Base-by-base conservation (phyloP, 2,329 filamentous ascomycete species). In the Amylocarpus encephaloides region DNA sequence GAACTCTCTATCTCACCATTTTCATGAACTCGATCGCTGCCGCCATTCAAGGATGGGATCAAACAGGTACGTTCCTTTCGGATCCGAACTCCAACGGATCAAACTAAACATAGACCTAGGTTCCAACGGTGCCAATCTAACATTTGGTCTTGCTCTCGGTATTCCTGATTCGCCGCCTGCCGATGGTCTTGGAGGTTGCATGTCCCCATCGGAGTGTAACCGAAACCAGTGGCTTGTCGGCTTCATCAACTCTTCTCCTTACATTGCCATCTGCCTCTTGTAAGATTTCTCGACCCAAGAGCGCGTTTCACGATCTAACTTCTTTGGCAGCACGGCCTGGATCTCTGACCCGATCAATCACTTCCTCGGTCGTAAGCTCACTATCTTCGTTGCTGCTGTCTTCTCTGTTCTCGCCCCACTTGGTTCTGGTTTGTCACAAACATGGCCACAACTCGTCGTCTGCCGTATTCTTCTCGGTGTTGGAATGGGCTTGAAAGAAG, bases 381-480 rank as follows among this genome's bases (percentile, higher is more conserved):
- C 82, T 15, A 90, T 92, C 55, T 91, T 89, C 67, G 70, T 88
- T 50, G 82, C 86, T 5, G 87, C 85, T 41, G 85, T 86, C 50
- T 86, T 53, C 58, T 66, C 22, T 54, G 71, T 50, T 58, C 67
- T 57, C 12, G 69, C 81, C 1, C 77, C 79, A 0, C 78, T 86
- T 53, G 81, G 81, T 32, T 76, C 74, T 55, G 82, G 73, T 1
- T 56, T 79, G 6, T 71, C 74, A 2, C 78, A 82, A 53, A 78
- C 67, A 38, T 86, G 80, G 80, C 67, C 65, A 5, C 73, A 83
- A 55, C 70, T 83, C 3, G 71, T 78, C 22, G 68, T 72, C 5
- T 72, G 68, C 47, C 75, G 79, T 67, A 67, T 77, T 19, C 68
- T 84, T 0, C 70, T 83, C 6, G 79, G 79, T 9, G 67, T 83